Evolutionary conservation across 2,329 filamentous ascomycete genomes (phyloP).

Genomic region (Aspergillus alliaceus): DNA sequence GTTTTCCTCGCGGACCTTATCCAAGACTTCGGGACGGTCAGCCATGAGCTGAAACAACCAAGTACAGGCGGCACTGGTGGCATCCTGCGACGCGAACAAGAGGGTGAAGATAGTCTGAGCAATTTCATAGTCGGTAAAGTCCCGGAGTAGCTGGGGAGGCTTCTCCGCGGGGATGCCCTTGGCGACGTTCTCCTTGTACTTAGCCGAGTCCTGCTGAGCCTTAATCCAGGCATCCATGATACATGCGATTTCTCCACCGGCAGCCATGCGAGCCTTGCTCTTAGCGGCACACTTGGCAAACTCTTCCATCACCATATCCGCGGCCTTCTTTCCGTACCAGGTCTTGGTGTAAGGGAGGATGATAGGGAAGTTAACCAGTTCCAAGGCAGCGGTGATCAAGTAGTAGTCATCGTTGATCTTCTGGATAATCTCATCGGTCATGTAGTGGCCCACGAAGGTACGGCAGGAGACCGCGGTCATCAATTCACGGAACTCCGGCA

Average conservation of each 20-base stretch:
- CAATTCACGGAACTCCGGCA: conserved; percentile 87
- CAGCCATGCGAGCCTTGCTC: conserved; percentile 86
- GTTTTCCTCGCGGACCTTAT: conserved; percentile 91
- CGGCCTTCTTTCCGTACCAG: conserved; percentile 95
- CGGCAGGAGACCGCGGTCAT: conserved; percentile 94
- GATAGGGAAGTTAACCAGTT: conserved; percentile 97
- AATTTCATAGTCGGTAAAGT: conserved; percentile 89
- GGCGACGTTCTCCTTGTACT: conserved; percentile 75
- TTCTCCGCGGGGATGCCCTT: conserved; percentile 74
- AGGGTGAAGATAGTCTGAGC: conserved; percentile 93
- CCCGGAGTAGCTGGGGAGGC: conserved; percentile 76
- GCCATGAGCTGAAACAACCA: conserved; percentile 96
- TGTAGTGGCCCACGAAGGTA: conserved; percentile 97
- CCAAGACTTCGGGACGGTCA: conserved; percentile 87
- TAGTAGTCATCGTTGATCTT: conserved; percentile 97
- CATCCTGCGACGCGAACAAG: conserved; percentile 95
- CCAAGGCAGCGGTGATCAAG: conserved; percentile 89
- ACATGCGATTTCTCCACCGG: conserved; percentile 81
- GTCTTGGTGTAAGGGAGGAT: conserved; percentile 94
- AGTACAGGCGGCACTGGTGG: conserved; percentile 87
- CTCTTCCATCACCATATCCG: conserved; percentile 86
- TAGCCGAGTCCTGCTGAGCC: conserved; percentile 80
- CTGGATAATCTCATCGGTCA: conserved; percentile 84
- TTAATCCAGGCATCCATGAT: conserved; percentile 96
- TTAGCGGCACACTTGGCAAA: conserved; percentile 91